Conservation (phyloP, 106 monocot species). For the Dioscorea alata region DNA sequence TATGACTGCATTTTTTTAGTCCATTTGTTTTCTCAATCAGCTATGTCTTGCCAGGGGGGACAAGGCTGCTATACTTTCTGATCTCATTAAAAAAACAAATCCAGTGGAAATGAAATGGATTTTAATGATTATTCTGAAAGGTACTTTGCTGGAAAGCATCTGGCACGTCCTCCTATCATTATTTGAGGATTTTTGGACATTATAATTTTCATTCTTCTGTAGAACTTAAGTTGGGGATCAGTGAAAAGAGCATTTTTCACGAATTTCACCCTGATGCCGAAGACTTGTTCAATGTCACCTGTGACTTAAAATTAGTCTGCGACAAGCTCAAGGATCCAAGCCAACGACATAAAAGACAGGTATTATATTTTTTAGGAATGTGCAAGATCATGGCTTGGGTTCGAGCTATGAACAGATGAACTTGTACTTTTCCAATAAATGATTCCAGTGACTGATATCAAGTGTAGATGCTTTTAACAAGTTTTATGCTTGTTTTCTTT, state of each 20-base stretch:
- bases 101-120: constrained; percentile 98
- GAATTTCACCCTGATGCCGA: constrained; percentile 99
- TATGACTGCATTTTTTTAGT: too few relatives aligned
- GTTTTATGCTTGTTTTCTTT: too few relatives aligned
- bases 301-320: constrained; percentile 93
- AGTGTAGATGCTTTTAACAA: too few relatives aligned
- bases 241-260: constrained; percentile 92
- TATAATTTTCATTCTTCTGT: constrained; percentile 2
- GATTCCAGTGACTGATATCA: too few relatives aligned
- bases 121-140: constrained; percentile 94
- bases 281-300: constrained; percentile 98
- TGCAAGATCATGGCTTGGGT: too few relatives aligned
- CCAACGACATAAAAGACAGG: constrained; percentile 93
- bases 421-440: too few relatives aligned
- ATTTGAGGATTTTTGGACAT: background rate
- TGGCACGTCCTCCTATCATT: background rate
- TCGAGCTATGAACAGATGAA: too few relatives aligned
- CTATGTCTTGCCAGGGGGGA: constrained; percentile 39
- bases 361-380: constrained; percentile 14
- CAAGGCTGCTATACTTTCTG: constrained; percentile 71
- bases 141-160: constrained; percentile 6
- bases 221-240: constrained; percentile 95
- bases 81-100: constrained; percentile 95
- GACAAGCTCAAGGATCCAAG: constrained; percentile 83
- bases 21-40: too few relatives aligned